Evolutionary conservation across 768 basidiomycete genomes (phyloP).

Genomic region (Termitomyces sp.): DNA sequence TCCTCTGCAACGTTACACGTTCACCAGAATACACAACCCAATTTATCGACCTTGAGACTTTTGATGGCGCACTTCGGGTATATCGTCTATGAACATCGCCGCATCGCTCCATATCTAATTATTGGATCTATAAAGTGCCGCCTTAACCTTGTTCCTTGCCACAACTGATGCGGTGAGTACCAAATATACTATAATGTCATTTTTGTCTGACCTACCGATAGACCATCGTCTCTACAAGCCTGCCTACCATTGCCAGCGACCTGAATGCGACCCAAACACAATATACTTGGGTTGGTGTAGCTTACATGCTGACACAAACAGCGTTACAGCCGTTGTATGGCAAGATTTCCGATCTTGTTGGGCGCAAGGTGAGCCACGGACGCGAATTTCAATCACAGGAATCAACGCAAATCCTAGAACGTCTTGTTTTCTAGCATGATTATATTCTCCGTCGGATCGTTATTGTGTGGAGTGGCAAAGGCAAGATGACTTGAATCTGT

Average conservation of each 20-base stretch:
- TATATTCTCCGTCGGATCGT: slow-evolving; percentile 75
- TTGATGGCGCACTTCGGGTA: slow-evolving; percentile 71
- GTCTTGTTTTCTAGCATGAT: slow-evolving; percentile 71
- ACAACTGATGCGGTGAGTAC: slow-evolving; percentile 77
- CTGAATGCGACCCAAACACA: slow-evolving; percentile 64
- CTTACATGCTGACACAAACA: slow-evolving; percentile 85
- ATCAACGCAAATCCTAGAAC: slow-evolving; percentile 34
- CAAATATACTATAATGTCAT: background rate
- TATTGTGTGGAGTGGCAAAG: slow-evolving; percentile 73
- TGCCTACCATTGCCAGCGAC: slow-evolving; percentile 77
- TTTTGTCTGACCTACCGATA: slow-evolving; percentile 14
- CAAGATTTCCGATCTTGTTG: slow-evolving; percentile 73
- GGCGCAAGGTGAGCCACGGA: slow-evolving; percentile 57
- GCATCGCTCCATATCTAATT: slow-evolving; percentile 5
- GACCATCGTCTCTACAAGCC: slow-evolving; percentile 77
- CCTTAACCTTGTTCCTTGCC: slow-evolving; percentile 77
- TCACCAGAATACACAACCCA: slow-evolving; percentile 12
- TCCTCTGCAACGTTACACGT: slow-evolving; percentile 28
- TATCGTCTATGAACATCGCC: background rate
- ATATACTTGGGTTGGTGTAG: slow-evolving; percentile 84
- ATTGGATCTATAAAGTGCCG: slow-evolving; percentile 48
- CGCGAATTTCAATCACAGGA: background rate
- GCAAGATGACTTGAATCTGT: slow-evolving; percentile 32
- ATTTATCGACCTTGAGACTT: slow-evolving; percentile 54
- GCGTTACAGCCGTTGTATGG: slow-evolving; percentile 84